Conservation (phyloP, 75 land plant species). For the Chamaecyparis obtusa region DNA sequence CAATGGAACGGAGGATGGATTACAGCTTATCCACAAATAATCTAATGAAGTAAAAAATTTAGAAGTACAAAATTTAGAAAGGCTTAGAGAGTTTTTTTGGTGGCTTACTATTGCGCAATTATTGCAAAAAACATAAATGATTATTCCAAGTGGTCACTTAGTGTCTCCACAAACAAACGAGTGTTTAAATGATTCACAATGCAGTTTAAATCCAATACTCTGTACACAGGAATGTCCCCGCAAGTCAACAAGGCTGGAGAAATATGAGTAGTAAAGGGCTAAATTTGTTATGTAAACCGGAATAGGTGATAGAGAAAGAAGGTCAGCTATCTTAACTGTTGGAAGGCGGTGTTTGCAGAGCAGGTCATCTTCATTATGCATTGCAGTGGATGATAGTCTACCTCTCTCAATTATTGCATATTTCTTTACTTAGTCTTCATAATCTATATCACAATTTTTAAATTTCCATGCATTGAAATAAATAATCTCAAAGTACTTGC, state of each 20-base stretch:
- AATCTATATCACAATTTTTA: neutral
- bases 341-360: neutral
- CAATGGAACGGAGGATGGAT: constrained; percentile 43
- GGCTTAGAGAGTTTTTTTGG: neutral
- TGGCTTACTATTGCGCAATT: constrained; percentile 63
- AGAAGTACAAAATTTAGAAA: no score
- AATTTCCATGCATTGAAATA: neutral
- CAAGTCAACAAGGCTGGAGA: neutral
- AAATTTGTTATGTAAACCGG: constrained; percentile 47
- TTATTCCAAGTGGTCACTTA: constrained; percentile 50
- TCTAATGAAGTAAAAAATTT: constrained; percentile 61
- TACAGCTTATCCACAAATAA: no score
- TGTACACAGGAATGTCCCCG: constrained; percentile 9
- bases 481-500: neutral
- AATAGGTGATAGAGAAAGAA: constrained; percentile 62
- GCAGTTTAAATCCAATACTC: constrained; percentile 55
- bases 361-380: neutral
- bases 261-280: constrained; percentile 5
- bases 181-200: constrained; percentile 53
- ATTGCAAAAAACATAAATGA: constrained; percentile 86
- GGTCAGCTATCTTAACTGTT: constrained; percentile 42
- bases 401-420: neutral
- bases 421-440: constrained; percentile 6
- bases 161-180: constrained; percentile 31
- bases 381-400: constrained; percentile 10